Conservation (phyloP, 352 stramenopile genomes). For the Phytophthora pistaciae region DNA sequence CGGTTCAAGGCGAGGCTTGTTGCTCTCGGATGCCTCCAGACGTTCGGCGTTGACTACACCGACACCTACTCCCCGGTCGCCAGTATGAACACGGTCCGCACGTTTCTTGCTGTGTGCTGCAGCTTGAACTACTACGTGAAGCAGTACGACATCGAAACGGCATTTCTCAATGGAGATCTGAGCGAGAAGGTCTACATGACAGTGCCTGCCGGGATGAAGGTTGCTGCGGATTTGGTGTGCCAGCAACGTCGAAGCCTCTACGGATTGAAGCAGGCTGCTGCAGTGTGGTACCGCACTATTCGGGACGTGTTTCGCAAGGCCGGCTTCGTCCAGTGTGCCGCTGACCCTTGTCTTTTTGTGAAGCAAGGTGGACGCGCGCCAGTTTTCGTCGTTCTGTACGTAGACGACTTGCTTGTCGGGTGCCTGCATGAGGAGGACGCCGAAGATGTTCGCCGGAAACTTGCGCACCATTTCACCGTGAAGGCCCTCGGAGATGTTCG, state of each 20-base stretch:
- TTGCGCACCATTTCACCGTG: constrained; percentile 13
- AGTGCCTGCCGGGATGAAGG: constrained; percentile 20
- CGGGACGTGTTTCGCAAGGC: background rate
- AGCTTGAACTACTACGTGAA: background rate
- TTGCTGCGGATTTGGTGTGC: constrained; percentile 28
- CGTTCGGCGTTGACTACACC: constrained; percentile 25
- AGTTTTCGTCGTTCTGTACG: constrained; percentile 20
- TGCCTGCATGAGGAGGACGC: background rate
- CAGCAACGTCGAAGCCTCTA: constrained; percentile 36
- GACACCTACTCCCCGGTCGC: constrained; percentile 42
- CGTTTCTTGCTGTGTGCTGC: constrained; percentile 17
- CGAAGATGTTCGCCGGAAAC: background rate
- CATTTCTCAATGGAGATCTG: constrained; percentile 36
- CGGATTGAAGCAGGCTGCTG: constrained; percentile 44
- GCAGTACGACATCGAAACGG: constrained; percentile 4
- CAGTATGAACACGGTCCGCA: constrained; percentile 29
- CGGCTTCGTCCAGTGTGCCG: constrained; percentile 1
- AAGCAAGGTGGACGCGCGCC: background rate
- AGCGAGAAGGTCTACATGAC: constrained; percentile 37
- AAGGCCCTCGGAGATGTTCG: constrained; percentile 19
- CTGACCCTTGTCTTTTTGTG: constrained; percentile 11
- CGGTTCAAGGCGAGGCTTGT: constrained; percentile 41
- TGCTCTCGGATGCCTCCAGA: constrained; percentile 33
- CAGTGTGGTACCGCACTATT: constrained; percentile 39
- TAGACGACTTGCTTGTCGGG: constrained; percentile 14